Evolutionary conservation across 805 yeast genomes (phyloP).

Genomic region (Lipomyces spencermartinsiae): DNA sequence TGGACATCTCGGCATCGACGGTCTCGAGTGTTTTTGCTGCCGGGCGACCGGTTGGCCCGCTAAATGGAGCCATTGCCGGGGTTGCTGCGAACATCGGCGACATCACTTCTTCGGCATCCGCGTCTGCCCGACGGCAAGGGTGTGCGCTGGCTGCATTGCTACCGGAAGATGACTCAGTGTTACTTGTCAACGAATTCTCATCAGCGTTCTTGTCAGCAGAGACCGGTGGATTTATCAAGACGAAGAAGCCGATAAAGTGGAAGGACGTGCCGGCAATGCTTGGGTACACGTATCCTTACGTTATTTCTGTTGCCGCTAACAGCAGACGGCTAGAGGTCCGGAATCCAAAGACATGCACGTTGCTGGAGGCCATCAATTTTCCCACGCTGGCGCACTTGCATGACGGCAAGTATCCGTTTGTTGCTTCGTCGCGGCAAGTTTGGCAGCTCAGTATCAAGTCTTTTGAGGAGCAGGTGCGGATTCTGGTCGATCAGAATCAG

Average conservation of each 20-base stretch:
- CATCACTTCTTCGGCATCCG: slow-evolving; percentile 25
- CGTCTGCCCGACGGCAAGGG: slow-evolving; percentile 31
- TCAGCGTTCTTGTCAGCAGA: slow-evolving; percentile 28
- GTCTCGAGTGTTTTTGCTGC: slow-evolving; percentile 33
- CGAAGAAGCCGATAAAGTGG: slow-evolving; percentile 25
- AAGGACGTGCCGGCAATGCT: slow-evolving; percentile 43
- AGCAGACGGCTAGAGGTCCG: slow-evolving; percentile 47
- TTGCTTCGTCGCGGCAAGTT: slow-evolving; percentile 45
- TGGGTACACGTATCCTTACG: slow-evolving; percentile 51
- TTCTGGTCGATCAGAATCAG: slow-evolving; percentile 44
- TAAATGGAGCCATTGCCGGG: slow-evolving; percentile 41
- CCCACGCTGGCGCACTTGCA: slow-evolving; percentile 38
- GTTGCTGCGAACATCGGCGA: slow-evolving; percentile 31
- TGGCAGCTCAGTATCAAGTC: slow-evolving; percentile 43
- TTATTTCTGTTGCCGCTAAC: slow-evolving; percentile 44
- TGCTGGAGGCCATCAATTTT: slow-evolving; percentile 48
- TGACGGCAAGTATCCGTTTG: slow-evolving; percentile 44
- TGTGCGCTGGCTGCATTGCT: slow-evolving; percentile 28
- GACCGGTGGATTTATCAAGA: slow-evolving; percentile 19
- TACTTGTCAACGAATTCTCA: slow-evolving; percentile 32
- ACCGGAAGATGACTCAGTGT: slow-evolving; percentile 28
- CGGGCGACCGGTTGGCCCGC: slow-evolving; percentile 34
- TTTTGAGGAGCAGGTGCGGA: slow-evolving; percentile 47
- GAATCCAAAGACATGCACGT: slow-evolving; percentile 48
- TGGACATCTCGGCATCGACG: slow-evolving; percentile 26